These are phyloP conservation scores for Cyberlindnera lachancei DNA, from an alignment of 805 yeast genomes.

Conservation along the genomic window DNA sequence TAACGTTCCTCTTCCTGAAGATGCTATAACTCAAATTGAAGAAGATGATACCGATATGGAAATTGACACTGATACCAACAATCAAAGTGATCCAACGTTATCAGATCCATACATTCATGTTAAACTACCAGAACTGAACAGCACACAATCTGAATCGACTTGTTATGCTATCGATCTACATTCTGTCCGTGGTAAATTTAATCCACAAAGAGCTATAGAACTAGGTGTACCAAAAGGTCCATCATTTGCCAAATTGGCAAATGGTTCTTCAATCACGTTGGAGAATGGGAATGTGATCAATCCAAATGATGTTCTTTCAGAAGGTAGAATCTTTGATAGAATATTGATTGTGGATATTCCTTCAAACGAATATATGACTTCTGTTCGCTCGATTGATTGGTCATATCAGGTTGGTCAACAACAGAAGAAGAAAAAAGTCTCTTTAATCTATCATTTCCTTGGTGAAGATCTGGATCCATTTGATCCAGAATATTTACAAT, in stretches of 20 bases:
- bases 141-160: slow-evolving; percentile 34
- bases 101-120: slow-evolving; percentile 30
- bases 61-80: slow-evolving; percentile 15
- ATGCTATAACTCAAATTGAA: too few species aligned
- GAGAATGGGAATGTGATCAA: slow-evolving; percentile 49
- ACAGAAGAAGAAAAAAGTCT: too few species aligned
- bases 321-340: slow-evolving; percentile 48
- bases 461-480: slow-evolving; percentile 52
- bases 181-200: slow-evolving; percentile 72
- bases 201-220: slow-evolving; percentile 52
- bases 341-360: slow-evolving; percentile 74
- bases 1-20: slow-evolving; percentile 32
- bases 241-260: slow-evolving; percentile 48
- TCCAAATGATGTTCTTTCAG: slow-evolving; percentile 70
- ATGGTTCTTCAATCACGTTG: slow-evolving; percentile 49
- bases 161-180: slow-evolving; percentile 62
- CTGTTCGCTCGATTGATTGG: slow-evolving; percentile 25
- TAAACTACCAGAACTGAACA: slow-evolving; percentile 24
- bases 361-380: slow-evolving; percentile 33
- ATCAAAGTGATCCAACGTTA: slow-evolving; percentile 28
- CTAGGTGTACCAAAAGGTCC: slow-evolving; percentile 66
- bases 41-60: too few species aligned
- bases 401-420: slow-evolving; percentile 32
- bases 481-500: slow-evolving; percentile 35
- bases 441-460: slow-evolving; percentile 70